Base-by-base conservation (phyloP, 202 grass and related monocot genomes). In the Saccharum hybrid region DNA sequence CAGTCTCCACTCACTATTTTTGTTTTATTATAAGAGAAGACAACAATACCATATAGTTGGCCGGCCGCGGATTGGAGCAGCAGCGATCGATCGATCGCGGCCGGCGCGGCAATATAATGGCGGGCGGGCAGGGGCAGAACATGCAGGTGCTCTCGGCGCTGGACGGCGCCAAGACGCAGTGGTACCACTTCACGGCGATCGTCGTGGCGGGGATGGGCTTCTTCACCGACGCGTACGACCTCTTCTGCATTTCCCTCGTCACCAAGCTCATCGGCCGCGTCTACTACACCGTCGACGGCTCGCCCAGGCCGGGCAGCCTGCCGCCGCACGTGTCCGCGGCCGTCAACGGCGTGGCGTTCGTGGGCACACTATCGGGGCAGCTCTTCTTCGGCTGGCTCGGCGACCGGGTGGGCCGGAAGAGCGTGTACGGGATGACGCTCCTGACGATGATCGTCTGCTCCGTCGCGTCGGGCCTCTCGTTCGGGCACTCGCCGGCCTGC, bases 231-330 rank as follows among this genome's bases (percentile, higher is more conserved):
- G 89, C 92, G 22, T 94, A 94, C 80, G 92, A 94, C 45, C 89
- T 94, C 77, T 94, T 94, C 77, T 94, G 92, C 89, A 94, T 94
- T 69, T 94, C 92, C 67, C 92, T 94, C n/a, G 92, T 94, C 13
- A 94, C 92, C 74, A 94, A 91, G 78, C 92, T 94, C 39, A 67
- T 94, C 6, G 92, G 92, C 67, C 92, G 92, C 62, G 18, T 94
- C 77, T 94, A 94, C 78, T 94, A 85, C 84, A 70, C 78, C 36
- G 66, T 60, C 34, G 48, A 30, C 2, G 78, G 76, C 16, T 89
- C 87, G 2, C 51, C 80, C 1, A 57, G 6, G 9, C 89, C 89
- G 6, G 90, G 90, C 5, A 66, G 5, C 62, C 87, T 92, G 5
- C 90, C 90, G 1, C 90, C 90, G 1, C 63, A 87, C 62, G 83